phyloP scores from a whole-genome alignment of 2,329 filamentous ascomycete genomes.

The Neospermospora avenae region DNA sequence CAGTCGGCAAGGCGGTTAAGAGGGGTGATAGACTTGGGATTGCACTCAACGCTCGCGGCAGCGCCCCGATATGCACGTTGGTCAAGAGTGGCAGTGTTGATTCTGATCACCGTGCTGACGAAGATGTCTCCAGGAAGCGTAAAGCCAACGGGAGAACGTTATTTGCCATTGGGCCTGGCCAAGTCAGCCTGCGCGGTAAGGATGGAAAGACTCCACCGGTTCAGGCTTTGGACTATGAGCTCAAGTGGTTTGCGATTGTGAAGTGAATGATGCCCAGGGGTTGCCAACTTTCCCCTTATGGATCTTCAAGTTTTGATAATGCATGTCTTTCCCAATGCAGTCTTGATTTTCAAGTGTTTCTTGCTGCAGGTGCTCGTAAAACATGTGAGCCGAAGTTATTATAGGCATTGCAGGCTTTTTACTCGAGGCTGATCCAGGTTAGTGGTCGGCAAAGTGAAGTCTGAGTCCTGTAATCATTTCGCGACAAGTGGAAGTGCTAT shows the following conservation, averaged over 20 bases:
- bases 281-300: too few species aligned
- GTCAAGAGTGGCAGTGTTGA: conserved; percentile 3
- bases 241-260: conserved; percentile 22
- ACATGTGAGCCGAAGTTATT: too few species aligned
- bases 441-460: too few species aligned
- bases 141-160: conserved; percentile 13
- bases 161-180: conserved; percentile 22
- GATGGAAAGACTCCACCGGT: conserved; percentile 16
- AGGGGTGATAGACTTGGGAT: conserved; percentile 24
- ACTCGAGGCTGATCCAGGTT: too few species aligned
- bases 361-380: too few species aligned
- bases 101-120: background rate
- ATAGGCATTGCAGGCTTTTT: too few species aligned
- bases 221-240: conserved; percentile 12
- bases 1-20: conserved; percentile 10
- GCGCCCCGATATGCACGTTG: conserved; percentile 20
- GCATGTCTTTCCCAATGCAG: too few species aligned
- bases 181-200: conserved; percentile 18
- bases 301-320: too few species aligned
- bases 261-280: background rate
- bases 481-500: background rate
- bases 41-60: conserved; percentile 18
- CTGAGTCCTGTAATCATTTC: too few species aligned
- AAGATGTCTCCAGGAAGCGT: too few species aligned
- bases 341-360: too few species aligned